Conservation (phyloP, 106 monocot genomes). For the Dendrobium officinale region DNA sequence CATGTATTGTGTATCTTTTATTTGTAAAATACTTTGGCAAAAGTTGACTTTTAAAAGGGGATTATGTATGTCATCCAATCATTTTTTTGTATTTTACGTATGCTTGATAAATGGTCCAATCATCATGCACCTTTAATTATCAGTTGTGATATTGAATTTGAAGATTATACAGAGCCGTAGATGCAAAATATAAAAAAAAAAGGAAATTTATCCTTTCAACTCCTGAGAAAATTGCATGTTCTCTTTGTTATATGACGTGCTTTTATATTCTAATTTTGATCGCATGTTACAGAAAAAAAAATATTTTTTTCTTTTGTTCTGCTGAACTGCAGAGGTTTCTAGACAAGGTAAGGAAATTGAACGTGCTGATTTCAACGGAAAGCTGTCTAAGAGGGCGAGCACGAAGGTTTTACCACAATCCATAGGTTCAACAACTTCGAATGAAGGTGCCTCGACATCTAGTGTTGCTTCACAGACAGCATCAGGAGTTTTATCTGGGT, state of each 20-base stretch:
- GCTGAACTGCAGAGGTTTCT: conserved; percentile 43
- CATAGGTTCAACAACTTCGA: conserved; percentile 17
- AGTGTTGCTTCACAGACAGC: conserved; percentile 60
- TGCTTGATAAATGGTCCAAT: no score
- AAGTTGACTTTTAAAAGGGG: no score
- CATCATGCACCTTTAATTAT: no score
- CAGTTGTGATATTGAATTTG: no score
- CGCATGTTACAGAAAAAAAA: background rate
- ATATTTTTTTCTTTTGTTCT: background rate
- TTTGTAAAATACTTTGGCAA: no score
- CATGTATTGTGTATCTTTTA: no score
- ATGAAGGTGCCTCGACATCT: conserved; percentile 51
- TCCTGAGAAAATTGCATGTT: background rate
- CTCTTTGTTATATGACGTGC: background rate
- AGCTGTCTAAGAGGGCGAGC: conserved; percentile 23
- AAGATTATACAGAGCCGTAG: no score
- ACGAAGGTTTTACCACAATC: conserved; percentile 22
- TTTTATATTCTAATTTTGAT: background rate
- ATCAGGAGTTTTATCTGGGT: conserved; percentile 62
- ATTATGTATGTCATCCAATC: no score
- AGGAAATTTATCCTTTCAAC: background rate
- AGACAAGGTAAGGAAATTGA: conserved; percentile 49
- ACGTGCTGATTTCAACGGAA: conserved; percentile 25
- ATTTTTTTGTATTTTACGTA: no score
- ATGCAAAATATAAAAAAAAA: no score